Base-by-base conservation (phyloP, 2,329 filamentous ascomycete species). In the Penicillium sp. region DNA sequence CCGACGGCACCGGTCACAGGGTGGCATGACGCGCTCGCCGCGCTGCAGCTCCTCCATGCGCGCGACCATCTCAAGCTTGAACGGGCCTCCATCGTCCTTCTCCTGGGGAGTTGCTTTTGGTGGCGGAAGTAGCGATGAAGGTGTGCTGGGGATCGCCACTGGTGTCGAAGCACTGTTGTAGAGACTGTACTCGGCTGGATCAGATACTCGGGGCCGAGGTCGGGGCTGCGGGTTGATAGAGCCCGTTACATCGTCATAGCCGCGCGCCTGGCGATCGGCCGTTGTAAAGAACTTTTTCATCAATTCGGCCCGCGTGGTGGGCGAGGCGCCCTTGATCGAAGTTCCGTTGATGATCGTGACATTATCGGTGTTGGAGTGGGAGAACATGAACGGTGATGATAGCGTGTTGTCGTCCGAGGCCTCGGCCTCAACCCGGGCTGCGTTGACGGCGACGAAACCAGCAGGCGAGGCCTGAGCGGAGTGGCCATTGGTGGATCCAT, bases 1-100 rank as follows among this genome's bases (percentile, higher is more conserved):
- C 19, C 88, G 77, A 30, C 88, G 77, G 60, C 88, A 94, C 25
- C 87, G 76, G 60, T 94, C 89, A 59, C 88, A 94, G 0, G 87
- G 86, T 7, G 88, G 89, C n/a, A 80, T 67, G 33, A 94, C 86
- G 4, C 79, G 72, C 39, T 88, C 84, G 3, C 87, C 87, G 33
- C 86, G 83, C 33, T 77, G 73, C 3, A 94, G 67, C 35, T 81
- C 80, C 54, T 94, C 88, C 68, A 91, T 87, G 43, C 82, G 80
- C 26, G 83, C 73, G 7, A 85, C 80, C 69, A 91, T 87, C 41
- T 87, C 73, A 5, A 77, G 63, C 47, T 80, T 80, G 65, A 73
- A 80, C 0, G 76, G 77, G 0, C 77, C 77, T 5, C 75, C 76
- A 41, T 80, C 77, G 39, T 79, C 77, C 44, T 76, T 73, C 33